These are phyloP conservation scores for Nicotiana rustica DNA, from an alignment of 305 asterid species.

Conservation along the genomic window DNA sequence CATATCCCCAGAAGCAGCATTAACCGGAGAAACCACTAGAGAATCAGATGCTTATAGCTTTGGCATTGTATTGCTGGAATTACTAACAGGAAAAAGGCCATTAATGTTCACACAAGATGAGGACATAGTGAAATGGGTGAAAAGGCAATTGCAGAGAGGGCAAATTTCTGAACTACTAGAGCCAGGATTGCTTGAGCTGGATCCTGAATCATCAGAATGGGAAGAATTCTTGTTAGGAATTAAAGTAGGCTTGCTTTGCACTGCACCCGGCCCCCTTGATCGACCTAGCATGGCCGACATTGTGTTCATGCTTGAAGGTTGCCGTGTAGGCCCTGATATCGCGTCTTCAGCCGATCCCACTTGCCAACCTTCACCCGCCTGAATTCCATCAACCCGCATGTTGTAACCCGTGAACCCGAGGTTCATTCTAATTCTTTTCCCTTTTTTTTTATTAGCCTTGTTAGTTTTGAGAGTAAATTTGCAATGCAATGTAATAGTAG, in stretches of 20 bases:
- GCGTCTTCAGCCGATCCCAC: slow-evolving; percentile 73
- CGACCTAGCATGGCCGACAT: slow-evolving; percentile 75
- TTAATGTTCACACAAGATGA: slow-evolving; percentile 76
- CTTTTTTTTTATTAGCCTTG: not conserved
- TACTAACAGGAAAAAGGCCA: slow-evolving; percentile 74
- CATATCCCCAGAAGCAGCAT: slow-evolving; percentile 59
- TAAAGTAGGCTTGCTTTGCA: slow-evolving; percentile 78
- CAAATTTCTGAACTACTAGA: slow-evolving; percentile 72
- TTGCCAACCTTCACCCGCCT: slow-evolving; percentile 64
- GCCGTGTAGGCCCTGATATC: slow-evolving; percentile 74
- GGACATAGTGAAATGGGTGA: slow-evolving; percentile 84
- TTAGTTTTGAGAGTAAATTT: slow-evolving; percentile 14
- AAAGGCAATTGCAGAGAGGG: slow-evolving; percentile 72
- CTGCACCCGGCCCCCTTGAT: slow-evolving; percentile 64
- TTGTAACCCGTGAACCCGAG: slow-evolving; percentile 33
- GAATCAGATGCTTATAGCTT: slow-evolving; percentile 72
- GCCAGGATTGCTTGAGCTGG: slow-evolving; percentile 74
- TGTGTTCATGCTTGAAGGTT: slow-evolving; percentile 81
- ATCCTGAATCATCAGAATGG: slow-evolving; percentile 86
- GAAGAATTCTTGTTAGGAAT: slow-evolving; percentile 79
- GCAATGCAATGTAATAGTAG: slow-evolving; percentile 24
- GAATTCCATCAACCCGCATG: slow-evolving; percentile 33
- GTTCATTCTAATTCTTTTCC: slow-evolving; percentile 36
- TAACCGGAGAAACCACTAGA: slow-evolving; percentile 55
- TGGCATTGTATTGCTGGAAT: slow-evolving; percentile 69